A percentile compares a stretch with the other conserved stretches of the same genome.
phyloP scores from a whole-genome alignment of 164 flowering plant species.

The Magnolia changhungtana region DNA sequence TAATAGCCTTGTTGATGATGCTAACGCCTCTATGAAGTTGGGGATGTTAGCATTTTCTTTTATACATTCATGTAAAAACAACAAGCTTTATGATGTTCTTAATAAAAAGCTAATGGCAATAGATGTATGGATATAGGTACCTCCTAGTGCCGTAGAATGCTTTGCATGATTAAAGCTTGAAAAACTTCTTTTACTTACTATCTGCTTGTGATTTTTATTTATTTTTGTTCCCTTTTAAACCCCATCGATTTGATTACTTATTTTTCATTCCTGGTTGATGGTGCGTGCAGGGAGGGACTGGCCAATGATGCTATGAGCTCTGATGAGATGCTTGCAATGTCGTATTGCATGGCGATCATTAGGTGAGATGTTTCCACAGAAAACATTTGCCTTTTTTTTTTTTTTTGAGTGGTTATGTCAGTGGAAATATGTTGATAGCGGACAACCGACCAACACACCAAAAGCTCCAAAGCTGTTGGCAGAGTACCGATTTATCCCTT shows the following conservation, averaged over 20 bases:
- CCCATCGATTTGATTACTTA: background rate
- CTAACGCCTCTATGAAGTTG: background rate
- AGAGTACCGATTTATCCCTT: no score
- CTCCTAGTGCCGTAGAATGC: background rate
- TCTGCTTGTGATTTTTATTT: background rate
- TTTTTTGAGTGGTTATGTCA: background rate
- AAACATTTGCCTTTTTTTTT: background rate
- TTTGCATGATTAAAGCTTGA: background rate
- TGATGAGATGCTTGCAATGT: constrained; percentile 68
- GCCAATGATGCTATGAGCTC: constrained; percentile 28
- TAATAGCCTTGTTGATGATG: background rate
- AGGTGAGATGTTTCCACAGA: constrained; percentile 38
- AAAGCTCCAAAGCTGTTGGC: no score
- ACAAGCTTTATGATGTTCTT: background rate
- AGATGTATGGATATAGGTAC: background rate
- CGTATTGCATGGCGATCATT: constrained; percentile 74
- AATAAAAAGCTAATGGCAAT: background rate
- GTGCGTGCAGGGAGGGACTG: background rate
- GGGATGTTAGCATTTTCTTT: no score
- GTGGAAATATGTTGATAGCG: background rate
- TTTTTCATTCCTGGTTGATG: constrained; percentile 6
- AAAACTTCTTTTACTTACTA: background rate
- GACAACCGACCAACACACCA: background rate
- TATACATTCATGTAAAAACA: background rate
- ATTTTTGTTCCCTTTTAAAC: background rate